Evolutionary conservation across 1,139 yeast species (phyloP), one percentile per base, ranked within the genome.

Genomic region (Kodamaea ohmeri): DNA sequence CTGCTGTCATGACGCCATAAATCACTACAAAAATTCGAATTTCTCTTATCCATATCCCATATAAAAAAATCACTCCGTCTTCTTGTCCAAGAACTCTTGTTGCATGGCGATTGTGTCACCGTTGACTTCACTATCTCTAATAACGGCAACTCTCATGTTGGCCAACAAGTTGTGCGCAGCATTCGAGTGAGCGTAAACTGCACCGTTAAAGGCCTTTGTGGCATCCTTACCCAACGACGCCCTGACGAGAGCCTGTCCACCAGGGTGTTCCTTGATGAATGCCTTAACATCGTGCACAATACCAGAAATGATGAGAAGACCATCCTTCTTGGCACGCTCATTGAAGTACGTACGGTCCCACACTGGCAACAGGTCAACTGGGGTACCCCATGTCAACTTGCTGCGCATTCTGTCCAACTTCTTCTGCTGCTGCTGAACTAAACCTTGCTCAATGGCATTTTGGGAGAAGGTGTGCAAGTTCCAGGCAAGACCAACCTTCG

Each of bases 151-250:
- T 71, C 98, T 84, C 95, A 90, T 83, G 25, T 94, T 84, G 22
- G 97, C 95, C 59, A 92, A 78, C 63, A 92, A 70, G 67, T 92
- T 92, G 68, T 92, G 97, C 34, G 97, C 98, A 47, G 98, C 98
- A 57, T 90, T 92, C 33, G 97, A 87, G 67, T 92, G 98, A 38
- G 87, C 83, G 63, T 92, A 92, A 32, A 92, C 98, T 56, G 96
- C 97, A 56, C 98, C 98, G 61, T 89, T 89, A 76, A 92, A 92
- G 2, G 96, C 97, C 55, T 87, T 86, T 28, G 97, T 89, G 36
- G 96, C 97, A 63, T 92, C 98, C 67, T 88, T 90, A 57, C 97
- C 97, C 49, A 84, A 71, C 7, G 96, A 89, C 28, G 95, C 85
- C 58, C 79, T 74, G 49, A 92, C 72, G 51, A 92, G 76, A 37